These are phyloP conservation scores for Aspergillus puulaauensis DNA, from an alignment of 2,329 filamentous ascomycete genomes.

Conservation along the genomic window DNA sequence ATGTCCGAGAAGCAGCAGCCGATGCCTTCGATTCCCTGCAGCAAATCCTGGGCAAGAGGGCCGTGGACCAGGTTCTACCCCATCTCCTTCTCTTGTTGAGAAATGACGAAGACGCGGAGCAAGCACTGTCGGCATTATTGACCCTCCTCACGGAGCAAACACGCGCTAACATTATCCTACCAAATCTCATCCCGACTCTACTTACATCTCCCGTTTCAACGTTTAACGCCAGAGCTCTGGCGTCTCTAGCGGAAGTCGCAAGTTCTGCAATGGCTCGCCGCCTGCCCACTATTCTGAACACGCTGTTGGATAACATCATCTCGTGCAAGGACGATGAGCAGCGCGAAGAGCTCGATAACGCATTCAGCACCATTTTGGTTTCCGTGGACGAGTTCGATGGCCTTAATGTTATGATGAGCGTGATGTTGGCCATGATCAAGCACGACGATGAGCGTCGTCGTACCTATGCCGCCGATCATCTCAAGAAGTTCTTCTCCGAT, in stretches of 20 bases:
- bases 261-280: constrained; percentile 87
- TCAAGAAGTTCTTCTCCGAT: constrained; percentile 81
- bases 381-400: constrained; percentile 97
- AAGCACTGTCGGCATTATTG: constrained; percentile 86
- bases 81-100: constrained; percentile 87
- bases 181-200: constrained; percentile 91
- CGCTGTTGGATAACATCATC: constrained; percentile 90
- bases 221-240: constrained; percentile 93
- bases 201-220: constrained; percentile 85
- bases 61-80: constrained; percentile 92
- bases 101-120: constrained; percentile 81
- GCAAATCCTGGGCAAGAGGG: constrained; percentile 88
- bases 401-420: constrained; percentile 92
- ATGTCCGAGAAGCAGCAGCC: constrained; percentile 91
- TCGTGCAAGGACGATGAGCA: constrained; percentile 70
- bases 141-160: constrained; percentile 92
- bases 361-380: constrained; percentile 85
- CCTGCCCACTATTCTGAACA: constrained; percentile 85
- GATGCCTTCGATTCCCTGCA: constrained; percentile 96
- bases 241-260: constrained; percentile 89
- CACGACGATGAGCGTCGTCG: constrained; percentile 88
- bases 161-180: constrained; percentile 92
- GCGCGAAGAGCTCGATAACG: constrained; percentile 68
- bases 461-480: constrained; percentile 72
- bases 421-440: constrained; percentile 82